Evolutionary conservation across 805 yeast species (phyloP), one percentile per base, ranked within the genome.

Genomic region (Cyberlindnera japonica): DNA sequence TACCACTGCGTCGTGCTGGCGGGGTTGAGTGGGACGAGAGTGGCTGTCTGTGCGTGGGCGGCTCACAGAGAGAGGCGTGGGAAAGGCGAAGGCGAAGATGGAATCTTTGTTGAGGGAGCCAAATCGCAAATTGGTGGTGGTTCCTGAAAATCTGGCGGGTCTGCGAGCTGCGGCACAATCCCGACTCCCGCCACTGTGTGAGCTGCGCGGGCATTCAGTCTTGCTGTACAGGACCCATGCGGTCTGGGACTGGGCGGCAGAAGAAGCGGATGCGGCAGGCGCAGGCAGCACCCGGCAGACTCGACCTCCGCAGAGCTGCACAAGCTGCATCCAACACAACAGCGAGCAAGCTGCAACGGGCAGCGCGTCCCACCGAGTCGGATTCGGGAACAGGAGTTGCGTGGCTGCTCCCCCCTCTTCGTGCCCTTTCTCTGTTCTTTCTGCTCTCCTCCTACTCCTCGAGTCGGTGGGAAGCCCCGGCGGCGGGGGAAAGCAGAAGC

Each of bases 141-240:
- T 42, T 38, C 45, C 45, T 42, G 45, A 42, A 42, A 42, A 42
- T 42, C 45, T 38, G 42, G n/a, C n/a, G n/a, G 26, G 33, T 17
- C 37, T 27, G 17, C 18, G 18, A 27, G 18, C 6, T 33, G 45
- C 45, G 32, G 45, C 32, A 37, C 45, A 33, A 41, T 37, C 44
- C 44, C 44, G 44, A 13, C 25, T 12, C 19, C 34, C 30, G 18
- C 8, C 25, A 22, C 25, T 12, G 11, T 8, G 43, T 31, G 34
- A 11, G 17, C 25, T 38, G 41, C 38, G 33, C 38, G 33, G 41
- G 38, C 14, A 10, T 22, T 9, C 22, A 15, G 22, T 12, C 19
- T 16, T 35, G 34, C 12, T 7, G 37, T 7, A 11, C n/a, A 11
- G 12, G 8, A 7, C 19, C 9, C 32, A 26, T 10, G 28, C 29